Base-by-base conservation (phyloP, 805 yeast species). In the Pichia paraexigua region DNA sequence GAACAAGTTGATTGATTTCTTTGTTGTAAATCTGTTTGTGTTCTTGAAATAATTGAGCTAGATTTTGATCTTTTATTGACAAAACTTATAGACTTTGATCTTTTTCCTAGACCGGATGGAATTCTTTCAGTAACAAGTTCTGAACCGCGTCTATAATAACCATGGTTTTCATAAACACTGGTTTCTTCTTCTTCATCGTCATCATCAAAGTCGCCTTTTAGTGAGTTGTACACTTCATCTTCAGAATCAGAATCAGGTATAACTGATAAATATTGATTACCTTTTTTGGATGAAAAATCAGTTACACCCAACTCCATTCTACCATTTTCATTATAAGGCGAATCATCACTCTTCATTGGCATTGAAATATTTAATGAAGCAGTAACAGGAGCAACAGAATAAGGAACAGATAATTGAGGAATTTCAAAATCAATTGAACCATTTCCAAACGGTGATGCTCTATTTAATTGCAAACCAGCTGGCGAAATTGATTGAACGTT, bases 351-450 rank as follows among this genome's bases (percentile, higher is more conserved):
- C 13, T 27, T 46, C 28, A 46, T 45, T 21, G 54, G 54, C 43
- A 45, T 50, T 6, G 52, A 25, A 28, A 49, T 53, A 53, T 55
- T 60, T 50, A 80, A 65, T 3, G 85, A 78, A 15, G 89, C 89
- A 17, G 91, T 82, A 2, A 85, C 92, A 0, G 92, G 92, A 6
- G 92, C 89, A 25, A 85, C 76, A 41, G 82, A 73, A 59, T 85
- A 85, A 7, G 92, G 92, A 53, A 85, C 83, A 55, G 79, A 77
- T 43, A 65, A 51, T 46, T 62, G 68, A 13, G 69, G 66, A 44
- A 64, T 58, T 50, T 67, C 66, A 47, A 66, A 58, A 55, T 67
- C 70, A 44, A 67, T 46, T 7, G 69, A 55, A 15, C 65, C 50
- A 49, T 65, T 69, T 48, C 61, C 52, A 51, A 66, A 67, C 17